Evolutionary conservation across 768 basidiomycete species (phyloP).

Genomic region (Collybia mongolica): DNA sequence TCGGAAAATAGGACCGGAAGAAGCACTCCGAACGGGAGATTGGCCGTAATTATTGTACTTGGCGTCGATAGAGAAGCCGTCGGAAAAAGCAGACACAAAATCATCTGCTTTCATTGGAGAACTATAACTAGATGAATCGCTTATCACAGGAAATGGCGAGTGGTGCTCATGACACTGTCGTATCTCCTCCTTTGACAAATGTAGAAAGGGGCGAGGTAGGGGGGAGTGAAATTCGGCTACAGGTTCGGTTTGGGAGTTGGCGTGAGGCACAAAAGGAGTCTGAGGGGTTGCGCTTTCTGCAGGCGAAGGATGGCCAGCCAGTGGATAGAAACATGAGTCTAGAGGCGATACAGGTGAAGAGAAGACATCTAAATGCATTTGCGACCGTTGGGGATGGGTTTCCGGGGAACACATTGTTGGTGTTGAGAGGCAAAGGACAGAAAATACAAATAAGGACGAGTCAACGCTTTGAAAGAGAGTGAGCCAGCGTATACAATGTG

Average conservation of each 20-base stretch:
- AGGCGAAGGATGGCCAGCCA: constrained; percentile 27
- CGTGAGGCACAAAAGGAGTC: constrained; percentile 35
- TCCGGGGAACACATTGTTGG: constrained; percentile 16
- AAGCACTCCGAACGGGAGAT: constrained; percentile 1
- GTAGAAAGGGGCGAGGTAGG: constrained; percentile 8
- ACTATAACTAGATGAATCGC: constrained; percentile 5
- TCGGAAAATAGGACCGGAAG: constrained; percentile 3
- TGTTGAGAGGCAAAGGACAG: constrained; percentile 6
- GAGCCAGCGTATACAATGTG: no score
- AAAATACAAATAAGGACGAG: constrained; percentile 14
- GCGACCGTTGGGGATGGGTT: constrained; percentile 21
- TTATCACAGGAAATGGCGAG: constrained; percentile 9
- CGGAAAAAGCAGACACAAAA: constrained; percentile 9
- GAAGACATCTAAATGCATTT: constrained; percentile 17
- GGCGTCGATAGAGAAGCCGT: constrained; percentile 5
- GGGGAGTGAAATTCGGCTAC: constrained; percentile 2
- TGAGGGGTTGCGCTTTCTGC: constrained; percentile 40
- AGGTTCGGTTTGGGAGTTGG: constrained; percentile 4
- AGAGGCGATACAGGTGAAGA: constrained; percentile 30
- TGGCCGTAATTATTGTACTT: constrained; percentile 1
- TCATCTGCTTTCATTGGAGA: constrained; percentile 7
- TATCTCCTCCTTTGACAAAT: not conserved
- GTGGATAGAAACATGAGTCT: constrained; percentile 24
- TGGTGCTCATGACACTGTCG: constrained; percentile 4
- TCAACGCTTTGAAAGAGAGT: constrained; percentile 9